Conservation (phyloP, 495 filamentous ascomycete genomes). For the Daldinia loculata region DNA sequence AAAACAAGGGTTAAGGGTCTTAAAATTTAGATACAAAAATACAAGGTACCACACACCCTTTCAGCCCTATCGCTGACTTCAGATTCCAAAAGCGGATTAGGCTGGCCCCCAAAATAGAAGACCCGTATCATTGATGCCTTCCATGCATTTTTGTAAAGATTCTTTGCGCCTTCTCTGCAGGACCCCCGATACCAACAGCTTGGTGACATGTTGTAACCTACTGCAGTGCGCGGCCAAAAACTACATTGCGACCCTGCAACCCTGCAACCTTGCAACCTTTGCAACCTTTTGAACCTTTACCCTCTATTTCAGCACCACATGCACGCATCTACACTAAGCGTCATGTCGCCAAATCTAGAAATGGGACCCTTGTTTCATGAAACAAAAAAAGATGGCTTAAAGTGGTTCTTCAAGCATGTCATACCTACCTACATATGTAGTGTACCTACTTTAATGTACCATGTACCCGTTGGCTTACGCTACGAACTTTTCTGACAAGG, state of each 20-base stretch:
- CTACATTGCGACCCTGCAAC: too few species aligned
- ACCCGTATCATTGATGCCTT: slow-evolving; percentile 9
- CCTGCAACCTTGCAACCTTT: too few species aligned
- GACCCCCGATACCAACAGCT: slow-evolving; percentile 23
- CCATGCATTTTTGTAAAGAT: slow-evolving; percentile 7
- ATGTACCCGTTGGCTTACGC: not conserved
- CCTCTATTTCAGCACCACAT: not conserved
- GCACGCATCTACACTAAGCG: not conserved
- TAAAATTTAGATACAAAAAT: not conserved
- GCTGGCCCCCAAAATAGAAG: slow-evolving; percentile 30
- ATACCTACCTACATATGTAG: not conserved
- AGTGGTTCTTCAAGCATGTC: not conserved
- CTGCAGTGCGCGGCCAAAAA: too few species aligned
- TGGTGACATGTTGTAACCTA: not conserved
- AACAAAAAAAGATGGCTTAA: slow-evolving; percentile 1
- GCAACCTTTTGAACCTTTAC: too few species aligned
- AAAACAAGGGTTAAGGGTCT: not conserved
- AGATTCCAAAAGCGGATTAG: slow-evolving; percentile 17
- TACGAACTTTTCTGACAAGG: slow-evolving; percentile 6
- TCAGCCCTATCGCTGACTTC: slow-evolving; percentile 29
- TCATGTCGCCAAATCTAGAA: slow-evolving; percentile 23
- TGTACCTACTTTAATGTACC: too few species aligned
- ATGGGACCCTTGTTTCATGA: slow-evolving; percentile 9
- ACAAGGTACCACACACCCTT: not conserved
- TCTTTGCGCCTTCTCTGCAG: slow-evolving; percentile 4